Evolutionary conservation across 75 land plant genomes (phyloP), one percentile per base, ranked within the genome.

Genomic region (Picea sitchensis): DNA sequence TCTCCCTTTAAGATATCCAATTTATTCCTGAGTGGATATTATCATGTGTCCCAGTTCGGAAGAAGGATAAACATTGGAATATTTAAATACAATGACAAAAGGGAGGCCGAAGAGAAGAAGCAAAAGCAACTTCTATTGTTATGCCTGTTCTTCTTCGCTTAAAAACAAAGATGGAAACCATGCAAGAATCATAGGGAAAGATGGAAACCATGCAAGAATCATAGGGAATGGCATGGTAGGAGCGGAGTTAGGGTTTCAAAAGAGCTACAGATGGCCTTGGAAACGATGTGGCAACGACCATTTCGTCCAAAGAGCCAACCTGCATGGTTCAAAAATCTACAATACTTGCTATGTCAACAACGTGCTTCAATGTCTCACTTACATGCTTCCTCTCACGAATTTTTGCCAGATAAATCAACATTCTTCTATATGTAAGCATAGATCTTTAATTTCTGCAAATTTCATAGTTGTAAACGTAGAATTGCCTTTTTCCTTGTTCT

Each of bases 311-410:
- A 87, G 61, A 76, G 85, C 23, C 82, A 88, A 6, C 99, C 98
- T 0, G 65, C 90, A 47, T 98, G 99, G 34, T 82, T 95, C 65
- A 85, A 61, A 97, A 97, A 67, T 93, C 60, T 95, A 98, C 56
- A 97, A 97, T 82, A 83, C 92, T 23, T 98, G 26, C 26, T 26
- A 26, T 26, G 26, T 26, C 26, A 26, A 26, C 26, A 26, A 26
- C 26, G 26, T 26, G 26, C 26, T 26, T 26, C 26, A 26, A 0
- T 26, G 26, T 26, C 26, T 26, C 26, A 26, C 26, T 47, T 93
- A 93, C 86, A 97, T 98, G 31, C 99, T 98, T 65, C 99, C 99
- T 18, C 89, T 97, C 65, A 98, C 98, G 68, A 85, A 95, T 81
- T 90, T 92, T 84, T 97, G 95, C 82, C 90, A 94, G 80, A 77